phyloP scores from a whole-genome alignment of 495 filamentous ascomycete species.

The Talaromyces trachyspermus region DNA sequence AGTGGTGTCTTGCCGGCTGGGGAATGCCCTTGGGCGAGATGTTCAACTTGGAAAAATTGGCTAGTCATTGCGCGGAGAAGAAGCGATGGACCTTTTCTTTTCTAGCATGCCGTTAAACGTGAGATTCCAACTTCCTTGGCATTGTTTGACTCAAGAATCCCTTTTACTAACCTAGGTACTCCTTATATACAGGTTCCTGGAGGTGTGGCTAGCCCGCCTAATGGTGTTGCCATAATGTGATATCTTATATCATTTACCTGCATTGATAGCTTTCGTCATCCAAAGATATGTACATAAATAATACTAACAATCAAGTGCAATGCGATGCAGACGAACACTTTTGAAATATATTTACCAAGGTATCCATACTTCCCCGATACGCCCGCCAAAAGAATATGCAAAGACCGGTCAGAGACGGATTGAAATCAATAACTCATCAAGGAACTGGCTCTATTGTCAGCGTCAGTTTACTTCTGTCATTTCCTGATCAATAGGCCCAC shows the following conservation, averaged over 20 bases:
- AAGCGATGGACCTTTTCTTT: conserved; percentile 43
- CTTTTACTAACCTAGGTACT: background rate
- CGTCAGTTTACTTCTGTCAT: conserved; percentile 32
- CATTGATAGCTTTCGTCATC: too few species aligned
- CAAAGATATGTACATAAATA: too few species aligned
- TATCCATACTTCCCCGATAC: conserved; percentile 6
- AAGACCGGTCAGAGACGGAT: background rate
- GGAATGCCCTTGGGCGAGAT: conserved; percentile 50
- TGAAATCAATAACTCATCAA: background rate
- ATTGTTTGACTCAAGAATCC: background rate
- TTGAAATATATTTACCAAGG: conserved; percentile 1
- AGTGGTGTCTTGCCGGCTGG: conserved; percentile 46
- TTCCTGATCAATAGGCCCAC: conserved; percentile 20
- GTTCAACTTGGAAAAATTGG: conserved; percentile 47
- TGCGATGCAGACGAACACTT: conserved; percentile 29
- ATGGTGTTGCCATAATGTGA: conserved; percentile 42
- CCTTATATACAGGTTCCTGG: conserved; percentile 29
- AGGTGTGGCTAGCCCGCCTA: conserved; percentile 48
- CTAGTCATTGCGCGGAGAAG: conserved; percentile 30
- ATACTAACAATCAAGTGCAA: too few species aligned
- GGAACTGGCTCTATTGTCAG: too few species aligned
- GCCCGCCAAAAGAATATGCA: conserved; percentile 9
- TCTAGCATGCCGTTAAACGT: conserved; percentile 48
- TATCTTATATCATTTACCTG: conserved; percentile 1
- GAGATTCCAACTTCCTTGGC: conserved; percentile 3